These are phyloP conservation scores for Magnolia sinica DNA, from an alignment of 164 flowering plant species.

Conservation along the genomic window DNA sequence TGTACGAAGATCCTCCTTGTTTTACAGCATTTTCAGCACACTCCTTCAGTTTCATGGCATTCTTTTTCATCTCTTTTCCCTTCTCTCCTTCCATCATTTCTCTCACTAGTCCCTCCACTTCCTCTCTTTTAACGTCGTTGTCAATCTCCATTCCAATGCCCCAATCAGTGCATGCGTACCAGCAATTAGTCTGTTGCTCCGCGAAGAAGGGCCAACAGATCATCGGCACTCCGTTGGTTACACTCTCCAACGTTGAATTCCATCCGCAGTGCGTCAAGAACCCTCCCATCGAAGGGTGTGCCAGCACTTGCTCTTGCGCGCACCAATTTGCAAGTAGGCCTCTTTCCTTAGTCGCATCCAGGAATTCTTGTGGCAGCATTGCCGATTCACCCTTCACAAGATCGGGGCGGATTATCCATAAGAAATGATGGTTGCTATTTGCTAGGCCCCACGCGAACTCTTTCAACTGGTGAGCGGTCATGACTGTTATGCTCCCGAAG, in stretches of 20 bases:
- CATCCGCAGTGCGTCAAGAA: conserved; percentile 40
- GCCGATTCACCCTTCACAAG: conserved; percentile 36
- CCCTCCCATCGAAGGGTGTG: conserved; percentile 33
- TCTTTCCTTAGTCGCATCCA: conserved; percentile 3
- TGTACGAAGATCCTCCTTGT: conserved; percentile 18
- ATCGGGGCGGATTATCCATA: conserved; percentile 56
- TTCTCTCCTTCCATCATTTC: conserved; percentile 31
- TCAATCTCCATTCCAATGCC: conserved; percentile 27
- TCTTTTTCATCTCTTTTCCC: conserved; percentile 25
- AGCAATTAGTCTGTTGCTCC: conserved; percentile 25
- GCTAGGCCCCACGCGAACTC: conserved; percentile 52
- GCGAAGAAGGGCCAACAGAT: conserved; percentile 34
- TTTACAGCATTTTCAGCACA: conserved; percentile 14
- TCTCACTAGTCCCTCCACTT: conserved; percentile 24
- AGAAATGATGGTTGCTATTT: conserved; percentile 28
- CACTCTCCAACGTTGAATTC: conserved; percentile 32
- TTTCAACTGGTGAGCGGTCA: conserved; percentile 21
- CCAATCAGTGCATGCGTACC: conserved; percentile 20
- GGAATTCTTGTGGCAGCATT: conserved; percentile 9
- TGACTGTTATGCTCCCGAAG: conserved; percentile 36
- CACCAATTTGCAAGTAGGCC: conserved; percentile 28
- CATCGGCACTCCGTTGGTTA: conserved; percentile 27
- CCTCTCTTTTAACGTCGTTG: conserved; percentile 18
- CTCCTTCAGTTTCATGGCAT: conserved; percentile 21
- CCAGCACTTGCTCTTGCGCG: conserved; percentile 34